Evolutionary conservation across 352 stramenopile genomes (phyloP), one percentile per base, ranked within the genome.

Genomic region (Globisporangium perplexum): DNA sequence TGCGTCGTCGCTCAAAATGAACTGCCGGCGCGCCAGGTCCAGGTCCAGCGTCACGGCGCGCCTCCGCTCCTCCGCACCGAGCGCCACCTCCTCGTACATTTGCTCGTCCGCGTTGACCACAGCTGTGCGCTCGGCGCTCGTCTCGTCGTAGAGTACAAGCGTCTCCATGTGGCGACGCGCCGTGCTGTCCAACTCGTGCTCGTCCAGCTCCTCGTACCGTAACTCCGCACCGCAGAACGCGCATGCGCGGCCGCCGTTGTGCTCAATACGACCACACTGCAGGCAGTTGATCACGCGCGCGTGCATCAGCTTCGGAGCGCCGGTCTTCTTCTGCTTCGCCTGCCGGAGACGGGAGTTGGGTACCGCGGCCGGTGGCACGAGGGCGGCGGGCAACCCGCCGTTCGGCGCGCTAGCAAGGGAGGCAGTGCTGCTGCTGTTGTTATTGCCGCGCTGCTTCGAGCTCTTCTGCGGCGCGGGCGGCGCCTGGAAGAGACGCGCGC

Each of bases 241-340:
- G 54, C 80, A 90, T 48, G 64, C 57, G 17, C 71, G 71, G 10
- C 56, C 65, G 49, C 65, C 73, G 44, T 88, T 87, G 61, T 71
- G 64, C 66, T 90, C 80, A 56, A 90, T 83, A 36, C 64, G 60
- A 7, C 80, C 80, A 49, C 80, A 90, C 18, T 70, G 63, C 35
- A 90, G 60, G 52, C 80, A 90, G 60, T 90, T 90, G 56, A 86
- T 86, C 44, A 88, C 68, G 23, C 67, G 73, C 38, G 67, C 57
- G 53, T 86, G 71, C 47, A 84, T 55, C 48, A 84, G 51, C 44
- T 80, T 79, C 11, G 60, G 59, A 7, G 46, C 30, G 15, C 48
- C 48, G 23, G 59, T 59, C 42, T 83, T 81, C 63, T 78, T 85
- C 43, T 39, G 50, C 44, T 70, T 74, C 24, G 68, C 65, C 53